These are phyloP conservation scores for Leucoagaricus sp. DNA, from an alignment of 1,284 basidiomycete genomes.

Conservation along the genomic window DNA sequence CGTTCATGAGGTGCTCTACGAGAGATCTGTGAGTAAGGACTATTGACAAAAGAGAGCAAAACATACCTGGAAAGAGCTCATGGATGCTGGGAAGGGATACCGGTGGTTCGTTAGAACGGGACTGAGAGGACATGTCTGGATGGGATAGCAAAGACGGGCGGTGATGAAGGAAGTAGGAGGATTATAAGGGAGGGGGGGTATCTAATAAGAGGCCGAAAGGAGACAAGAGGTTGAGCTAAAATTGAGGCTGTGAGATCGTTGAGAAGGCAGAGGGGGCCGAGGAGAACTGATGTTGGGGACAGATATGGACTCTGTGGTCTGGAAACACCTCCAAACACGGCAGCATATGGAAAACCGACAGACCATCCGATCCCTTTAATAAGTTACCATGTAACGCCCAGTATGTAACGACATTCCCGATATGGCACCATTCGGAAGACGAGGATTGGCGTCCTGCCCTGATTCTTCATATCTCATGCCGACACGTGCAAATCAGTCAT, in stretches of 20 bases:
- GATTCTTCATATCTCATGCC: background rate
- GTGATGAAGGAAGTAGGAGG: conserved; percentile 2
- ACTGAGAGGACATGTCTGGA: conserved; percentile 12
- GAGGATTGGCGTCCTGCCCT: conserved; percentile 11
- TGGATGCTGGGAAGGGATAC: conserved; percentile 53
- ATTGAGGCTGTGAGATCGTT: conserved; percentile 6
- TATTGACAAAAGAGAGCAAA: background rate
- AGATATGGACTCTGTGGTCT: conserved; percentile 13
- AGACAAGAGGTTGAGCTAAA: conserved; percentile 9
- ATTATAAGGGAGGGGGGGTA: conserved; percentile 11
- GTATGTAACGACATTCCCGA: conserved; percentile 12
- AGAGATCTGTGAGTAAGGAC: background rate
- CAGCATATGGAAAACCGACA: conserved; percentile 1
- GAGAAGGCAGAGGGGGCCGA: conserved; percentile 8
- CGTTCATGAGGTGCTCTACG: conserved; percentile 29
- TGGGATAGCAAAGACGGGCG: background rate
- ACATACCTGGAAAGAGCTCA: conserved; percentile 57
- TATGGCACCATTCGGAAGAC: background rate
- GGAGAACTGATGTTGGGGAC: conserved; percentile 12
- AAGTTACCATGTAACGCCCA: conserved; percentile 12
- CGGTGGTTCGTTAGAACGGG: conserved; percentile 17
- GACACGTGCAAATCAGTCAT: background rate
- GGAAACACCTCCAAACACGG: conserved; percentile 7
- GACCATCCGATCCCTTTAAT: conserved; percentile 7
- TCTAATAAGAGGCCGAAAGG: conserved; percentile 7